Conservation (phyloP, 352 stramenopile species). For the Nothophytophthora sp. region DNA sequence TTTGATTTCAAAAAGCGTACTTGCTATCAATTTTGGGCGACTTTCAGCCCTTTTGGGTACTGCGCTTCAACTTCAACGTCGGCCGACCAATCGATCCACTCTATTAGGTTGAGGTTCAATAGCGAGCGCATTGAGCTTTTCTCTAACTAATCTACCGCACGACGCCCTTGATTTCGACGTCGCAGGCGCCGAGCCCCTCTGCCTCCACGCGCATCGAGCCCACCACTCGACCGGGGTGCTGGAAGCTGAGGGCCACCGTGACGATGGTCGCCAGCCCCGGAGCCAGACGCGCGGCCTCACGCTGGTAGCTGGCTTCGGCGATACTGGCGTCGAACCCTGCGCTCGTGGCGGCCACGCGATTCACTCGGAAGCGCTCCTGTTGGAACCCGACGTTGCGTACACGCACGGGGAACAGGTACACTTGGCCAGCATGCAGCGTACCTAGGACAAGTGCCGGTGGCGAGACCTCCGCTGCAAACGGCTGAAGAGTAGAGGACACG, state of each 20-base stretch:
- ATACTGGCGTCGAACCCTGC: constrained; percentile 42
- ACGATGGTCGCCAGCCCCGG: constrained; percentile 61
- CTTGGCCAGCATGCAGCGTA: constrained; percentile 38
- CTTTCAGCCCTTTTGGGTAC: too few species aligned
- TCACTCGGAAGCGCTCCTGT: constrained; percentile 71
- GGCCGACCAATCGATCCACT: constrained; percentile 1
- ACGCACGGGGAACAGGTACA: constrained; percentile 70
- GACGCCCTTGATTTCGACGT: constrained; percentile 48
- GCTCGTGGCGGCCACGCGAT: constrained; percentile 39
- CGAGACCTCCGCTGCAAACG: constrained; percentile 65
- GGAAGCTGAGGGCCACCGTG: constrained; percentile 64
- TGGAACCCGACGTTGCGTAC: constrained; percentile 67
- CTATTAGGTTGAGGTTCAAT: background rate
- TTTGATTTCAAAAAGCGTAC: background rate
- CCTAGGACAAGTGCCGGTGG: constrained; percentile 42
- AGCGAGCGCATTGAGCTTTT: background rate
- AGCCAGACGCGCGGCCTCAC: constrained; percentile 51
- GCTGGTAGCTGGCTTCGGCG: constrained; percentile 59
- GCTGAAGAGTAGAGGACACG: constrained; percentile 8
- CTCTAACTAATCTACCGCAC: constrained; percentile 32
- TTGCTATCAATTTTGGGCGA: background rate
- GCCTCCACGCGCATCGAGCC: constrained; percentile 53
- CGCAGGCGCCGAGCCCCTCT: constrained; percentile 45
- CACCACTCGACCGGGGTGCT: constrained; percentile 42
- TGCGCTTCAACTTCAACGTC: background rate